Evolutionary conservation across 345 rosid species (phyloP).

Genomic region (Eucalyptus albens): DNA sequence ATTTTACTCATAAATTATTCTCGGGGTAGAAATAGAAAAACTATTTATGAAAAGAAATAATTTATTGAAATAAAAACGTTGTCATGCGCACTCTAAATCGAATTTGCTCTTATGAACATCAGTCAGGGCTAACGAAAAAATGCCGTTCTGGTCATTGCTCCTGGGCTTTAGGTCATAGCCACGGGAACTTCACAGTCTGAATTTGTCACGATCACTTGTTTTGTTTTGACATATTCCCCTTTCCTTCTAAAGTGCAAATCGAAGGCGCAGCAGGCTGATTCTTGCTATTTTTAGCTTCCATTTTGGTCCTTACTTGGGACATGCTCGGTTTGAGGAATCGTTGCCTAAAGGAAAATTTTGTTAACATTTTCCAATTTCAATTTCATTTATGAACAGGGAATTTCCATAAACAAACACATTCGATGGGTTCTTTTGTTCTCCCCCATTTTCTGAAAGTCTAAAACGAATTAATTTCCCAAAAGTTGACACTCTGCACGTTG

Average conservation of each 20-base stretch:
- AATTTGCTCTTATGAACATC: background rate
- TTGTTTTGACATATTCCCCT: background rate
- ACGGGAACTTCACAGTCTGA: background rate
- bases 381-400: background rate
- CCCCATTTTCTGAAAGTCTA: background rate
- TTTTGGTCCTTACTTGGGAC: background rate
- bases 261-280: background rate
- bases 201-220: background rate
- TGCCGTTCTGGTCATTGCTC: background rate
- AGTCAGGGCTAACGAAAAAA: background rate
- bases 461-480: background rate
- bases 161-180: background rate
- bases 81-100: accelerated
- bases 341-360: background rate
- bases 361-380: background rate
- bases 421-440: background rate
- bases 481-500: no score
- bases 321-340: background rate
- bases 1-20: accelerated
- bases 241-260: background rate
- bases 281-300: background rate
- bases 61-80: no score
- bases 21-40: no score
- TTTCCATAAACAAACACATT: background rate
- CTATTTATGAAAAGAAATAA: no score